Evolutionary conservation across 805 yeast species (phyloP), one percentile per base, ranked within the genome.

Genomic region (Blastobotrys muscicola): DNA sequence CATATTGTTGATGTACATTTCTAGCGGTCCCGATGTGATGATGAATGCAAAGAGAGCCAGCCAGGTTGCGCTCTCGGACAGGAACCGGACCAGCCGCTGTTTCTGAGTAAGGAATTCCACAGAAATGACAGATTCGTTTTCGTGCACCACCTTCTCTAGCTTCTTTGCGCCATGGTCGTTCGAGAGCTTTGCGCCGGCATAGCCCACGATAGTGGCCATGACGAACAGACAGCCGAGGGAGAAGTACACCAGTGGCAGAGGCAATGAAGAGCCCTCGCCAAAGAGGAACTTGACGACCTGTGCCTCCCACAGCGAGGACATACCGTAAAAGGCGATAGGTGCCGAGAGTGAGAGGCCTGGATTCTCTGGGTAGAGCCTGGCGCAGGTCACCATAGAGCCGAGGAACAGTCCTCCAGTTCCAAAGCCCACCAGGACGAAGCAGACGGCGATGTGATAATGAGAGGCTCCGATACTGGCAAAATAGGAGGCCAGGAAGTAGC

Each of bases 301-400:
- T 0, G 95, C 73, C 3, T 84, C 82, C 39, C 89, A 61, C 44
- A 92, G 66, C 1, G 94, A 75, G 4, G 94, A 82, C 29, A 86
- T 56, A 1, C 97, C 98, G 60, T 82, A 89, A 49, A 82, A 82
- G 0, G 94, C 76, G 2, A 90, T 89, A 0, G 98, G 98, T 37
- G 83, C 72, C 42, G 94, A 82, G 36, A 90, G 85, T 29, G 95
- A 83, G 44, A 90, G 62, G 2, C 94, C 82, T 46, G 85, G 84
- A 39, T 71, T 70, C 33, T 75, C 67, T 0, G 94, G 94, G 56
- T 78, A 84, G n/a, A 87, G 74, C 54, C 83, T 79, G 2, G 96
- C 94, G 64, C 95, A 85, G 1, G 94, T 82, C n/a, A 58, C 57
- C n/a, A 61, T 42, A 3, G 62, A 55, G 8, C 60, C 49, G 29